phyloP scores from a whole-genome alignment of 2,329 filamentous ascomycete species.

The Fusarium caatingaense region DNA sequence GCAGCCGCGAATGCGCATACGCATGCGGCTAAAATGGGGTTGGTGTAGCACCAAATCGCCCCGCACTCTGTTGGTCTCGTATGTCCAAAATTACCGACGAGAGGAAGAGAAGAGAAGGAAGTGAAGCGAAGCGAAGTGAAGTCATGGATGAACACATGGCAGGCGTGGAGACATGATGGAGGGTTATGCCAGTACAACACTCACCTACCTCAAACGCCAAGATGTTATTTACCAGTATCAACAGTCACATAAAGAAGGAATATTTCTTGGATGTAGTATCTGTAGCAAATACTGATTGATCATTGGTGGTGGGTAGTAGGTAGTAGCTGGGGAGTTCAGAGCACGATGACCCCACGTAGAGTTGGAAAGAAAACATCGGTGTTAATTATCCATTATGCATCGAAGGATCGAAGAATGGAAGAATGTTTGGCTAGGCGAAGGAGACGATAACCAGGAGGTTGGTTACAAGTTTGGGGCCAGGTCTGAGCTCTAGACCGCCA shows the following conservation, averaged over 20 bases:
- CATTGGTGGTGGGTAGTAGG: background rate
- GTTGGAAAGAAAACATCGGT: constrained; percentile 1
- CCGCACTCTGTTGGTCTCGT: constrained; percentile 22
- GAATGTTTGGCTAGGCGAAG: background rate
- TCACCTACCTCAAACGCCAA: constrained; percentile 1
- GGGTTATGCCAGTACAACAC: constrained; percentile 4
- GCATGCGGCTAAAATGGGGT: constrained; percentile 25
- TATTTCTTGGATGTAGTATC: background rate
- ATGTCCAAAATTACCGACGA: constrained; percentile 1
- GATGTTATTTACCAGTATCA: background rate
- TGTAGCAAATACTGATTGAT: background rate
- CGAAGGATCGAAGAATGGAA: constrained; percentile 4
- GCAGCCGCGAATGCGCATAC: constrained; percentile 22
- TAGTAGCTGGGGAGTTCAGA: background rate
- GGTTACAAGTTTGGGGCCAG: constrained; percentile 12
- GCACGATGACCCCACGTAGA: constrained; percentile 12
- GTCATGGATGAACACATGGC: constrained; percentile 16
- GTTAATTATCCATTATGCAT: background rate
- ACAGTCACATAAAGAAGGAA: background rate
- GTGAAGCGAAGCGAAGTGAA: constrained; percentile 9
- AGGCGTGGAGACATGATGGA: constrained; percentile 2
- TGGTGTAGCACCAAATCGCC: constrained; percentile 25
- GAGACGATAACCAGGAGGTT: constrained; percentile 4
- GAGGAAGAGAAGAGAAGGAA: constrained; percentile 1
- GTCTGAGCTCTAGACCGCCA: constrained; percentile 6